A percentile compares a stretch with the other conserved stretches of the same genome.
Evolutionary conservation across 805 yeast genomes (phyloP).

Genomic region (Candida caryicola): DNA sequence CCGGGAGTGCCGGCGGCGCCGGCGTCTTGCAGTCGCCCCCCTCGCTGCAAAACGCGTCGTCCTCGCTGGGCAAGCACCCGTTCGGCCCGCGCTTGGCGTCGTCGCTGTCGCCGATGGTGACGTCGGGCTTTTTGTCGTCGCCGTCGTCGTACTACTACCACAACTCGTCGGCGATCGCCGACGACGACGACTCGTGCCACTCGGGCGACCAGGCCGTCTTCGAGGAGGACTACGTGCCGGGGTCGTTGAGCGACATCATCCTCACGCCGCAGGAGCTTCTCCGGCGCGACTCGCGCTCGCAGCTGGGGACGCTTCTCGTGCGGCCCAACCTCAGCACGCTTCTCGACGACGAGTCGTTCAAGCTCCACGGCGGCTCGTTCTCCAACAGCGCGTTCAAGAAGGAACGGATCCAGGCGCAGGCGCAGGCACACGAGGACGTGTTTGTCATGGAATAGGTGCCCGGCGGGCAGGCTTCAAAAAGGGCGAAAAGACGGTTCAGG

Average conservation of each 20-base stretch:
- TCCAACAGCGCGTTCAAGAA: slow-evolving; percentile 10
- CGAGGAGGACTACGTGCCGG: slow-evolving; percentile 81
- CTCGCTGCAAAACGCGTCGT: background rate
- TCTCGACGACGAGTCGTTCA: slow-evolving; percentile 5
- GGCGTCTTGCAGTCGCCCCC: slow-evolving; percentile 6
- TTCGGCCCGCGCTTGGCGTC: background rate
- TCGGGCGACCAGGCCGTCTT: slow-evolving; percentile 27
- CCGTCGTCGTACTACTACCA: slow-evolving; percentile 10
- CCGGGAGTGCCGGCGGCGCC: background rate
- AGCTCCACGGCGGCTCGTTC: slow-evolving; percentile 6
- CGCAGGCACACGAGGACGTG: slow-evolving; percentile 27
- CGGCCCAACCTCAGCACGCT: slow-evolving; percentile 27
- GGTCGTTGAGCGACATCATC: slow-evolving; percentile 67
- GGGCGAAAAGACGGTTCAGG: too few species aligned
- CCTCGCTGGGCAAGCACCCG: slow-evolving; percentile 1
- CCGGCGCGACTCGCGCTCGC: slow-evolving; percentile 64
- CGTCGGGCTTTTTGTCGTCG: slow-evolving; percentile 2
- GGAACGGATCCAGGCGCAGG: slow-evolving; percentile 1
- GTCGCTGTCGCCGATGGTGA: slow-evolving; percentile 1
- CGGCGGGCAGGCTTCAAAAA: background rate
- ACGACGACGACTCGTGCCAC: slow-evolving; percentile 38
- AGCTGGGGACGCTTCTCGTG: slow-evolving; percentile 39
- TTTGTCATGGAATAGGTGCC: slow-evolving; percentile 35
- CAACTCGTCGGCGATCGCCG: slow-evolving; percentile 25
- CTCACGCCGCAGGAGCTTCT: slow-evolving; percentile 76